These are phyloP conservation scores for Bruguiera parviflora DNA, from an alignment of 345 rosid genomes.

Conservation along the genomic window DNA sequence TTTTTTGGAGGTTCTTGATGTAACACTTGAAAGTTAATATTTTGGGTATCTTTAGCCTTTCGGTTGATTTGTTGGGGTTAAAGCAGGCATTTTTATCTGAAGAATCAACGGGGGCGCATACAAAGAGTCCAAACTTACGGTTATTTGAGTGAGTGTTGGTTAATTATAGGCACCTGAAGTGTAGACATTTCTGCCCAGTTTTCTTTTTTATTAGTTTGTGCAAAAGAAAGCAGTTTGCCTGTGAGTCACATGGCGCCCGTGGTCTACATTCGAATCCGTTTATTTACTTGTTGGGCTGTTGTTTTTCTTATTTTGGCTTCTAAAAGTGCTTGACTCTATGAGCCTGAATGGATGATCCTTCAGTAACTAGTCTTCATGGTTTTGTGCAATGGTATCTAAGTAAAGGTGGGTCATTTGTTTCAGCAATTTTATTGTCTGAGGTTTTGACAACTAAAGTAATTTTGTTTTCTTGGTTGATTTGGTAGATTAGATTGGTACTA, in stretches of 20 bases:
- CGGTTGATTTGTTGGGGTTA: neutral
- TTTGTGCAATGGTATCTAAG: neutral
- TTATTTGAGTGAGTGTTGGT: neutral
- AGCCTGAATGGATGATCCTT: neutral
- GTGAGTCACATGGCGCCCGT: too few species aligned
- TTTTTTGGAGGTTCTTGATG: neutral
- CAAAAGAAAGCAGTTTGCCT: neutral
- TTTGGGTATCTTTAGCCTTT: constrained; percentile 8
- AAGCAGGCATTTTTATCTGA: neutral
- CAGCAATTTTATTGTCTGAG: neutral
- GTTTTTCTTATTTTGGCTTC: too few species aligned
- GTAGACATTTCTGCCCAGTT: too few species aligned
- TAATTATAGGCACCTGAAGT: neutral
- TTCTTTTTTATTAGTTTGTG: neutral
- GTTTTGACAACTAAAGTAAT: neutral
- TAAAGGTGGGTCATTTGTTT: neutral
- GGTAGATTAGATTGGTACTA: neutral
- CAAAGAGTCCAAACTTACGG: neutral
- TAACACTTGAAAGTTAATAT: neutral
- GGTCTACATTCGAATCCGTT: too few species aligned
- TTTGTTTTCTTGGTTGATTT: constrained; percentile 5
- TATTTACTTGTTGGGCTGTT: too few species aligned
- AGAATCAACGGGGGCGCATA: neutral
- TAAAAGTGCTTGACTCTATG: neutral
- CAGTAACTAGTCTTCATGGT: neutral